Evolutionary conservation across 2,329 filamentous ascomycete genomes (phyloP).

Genomic region (Colletotrichum tofieldiae): DNA sequence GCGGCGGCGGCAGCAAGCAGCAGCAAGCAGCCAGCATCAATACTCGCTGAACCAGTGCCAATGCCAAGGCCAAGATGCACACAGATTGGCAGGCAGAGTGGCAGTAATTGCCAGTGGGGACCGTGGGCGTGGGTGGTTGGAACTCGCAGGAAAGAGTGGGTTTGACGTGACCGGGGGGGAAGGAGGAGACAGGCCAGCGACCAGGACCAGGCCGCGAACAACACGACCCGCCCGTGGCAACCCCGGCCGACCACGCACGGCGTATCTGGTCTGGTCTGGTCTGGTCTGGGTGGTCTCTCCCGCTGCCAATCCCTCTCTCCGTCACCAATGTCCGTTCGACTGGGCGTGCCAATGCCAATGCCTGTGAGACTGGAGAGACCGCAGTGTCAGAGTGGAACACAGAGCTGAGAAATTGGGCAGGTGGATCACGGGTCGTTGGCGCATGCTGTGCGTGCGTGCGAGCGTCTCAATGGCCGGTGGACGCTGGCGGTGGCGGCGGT

Average conservation of each 20-base stretch:
- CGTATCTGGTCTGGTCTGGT: neutral
- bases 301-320: neutral
- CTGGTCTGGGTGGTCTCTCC: neutral
- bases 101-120: neutral
- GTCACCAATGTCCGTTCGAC: neutral
- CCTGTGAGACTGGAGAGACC: constrained; percentile 1
- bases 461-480: neutral
- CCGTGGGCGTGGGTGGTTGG: constrained; percentile 35
- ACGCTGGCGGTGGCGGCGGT: neutral
- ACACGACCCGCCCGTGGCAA: neutral
- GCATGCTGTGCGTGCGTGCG: constrained; percentile 9
- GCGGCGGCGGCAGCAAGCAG: neutral
- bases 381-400: constrained; percentile 7
- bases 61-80: neutral
- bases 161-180: constrained; percentile 29
- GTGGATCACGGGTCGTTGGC: neutral
- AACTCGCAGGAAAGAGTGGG: constrained; percentile 36
- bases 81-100: neutral
- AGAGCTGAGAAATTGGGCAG: constrained; percentile 4
- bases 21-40: neutral
- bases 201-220: neutral
- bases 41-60: neutral
- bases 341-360: constrained; percentile 10
- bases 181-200: neutral
- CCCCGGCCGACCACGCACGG: neutral